Conservation (phyloP, 495 filamentous ascomycete species). For the Podospora bellae-mahoneyi region DNA sequence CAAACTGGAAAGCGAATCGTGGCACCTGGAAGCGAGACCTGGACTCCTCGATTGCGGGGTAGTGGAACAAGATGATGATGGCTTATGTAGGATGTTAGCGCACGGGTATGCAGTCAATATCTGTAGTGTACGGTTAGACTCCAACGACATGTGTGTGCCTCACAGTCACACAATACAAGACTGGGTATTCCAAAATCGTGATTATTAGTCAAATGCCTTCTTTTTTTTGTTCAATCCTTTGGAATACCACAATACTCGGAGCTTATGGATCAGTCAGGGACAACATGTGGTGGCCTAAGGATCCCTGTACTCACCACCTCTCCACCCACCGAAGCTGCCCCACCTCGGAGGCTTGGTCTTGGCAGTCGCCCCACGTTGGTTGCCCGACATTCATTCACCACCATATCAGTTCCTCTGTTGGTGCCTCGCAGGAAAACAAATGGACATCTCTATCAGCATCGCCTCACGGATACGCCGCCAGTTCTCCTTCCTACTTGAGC, state of each 20-base stretch:
- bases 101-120: neutral
- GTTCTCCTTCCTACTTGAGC: neutral
- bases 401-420: neutral
- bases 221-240: neutral
- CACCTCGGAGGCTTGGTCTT: neutral
- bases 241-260: neutral
- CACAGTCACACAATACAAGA: neutral
- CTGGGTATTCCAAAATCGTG: neutral
- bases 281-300: neutral
- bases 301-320: neutral
- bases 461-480: neutral
- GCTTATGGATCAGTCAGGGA: neutral
- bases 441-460: neutral
- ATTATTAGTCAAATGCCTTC: neutral
- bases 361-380: neutral
- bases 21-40: neutral
- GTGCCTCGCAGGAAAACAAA: neutral
- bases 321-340: neutral
- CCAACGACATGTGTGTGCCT: neutral
- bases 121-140: neutral
- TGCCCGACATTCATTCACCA: neutral
- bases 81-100: neutral
- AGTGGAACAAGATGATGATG: neutral
- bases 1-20: neutral
- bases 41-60: neutral